Evolutionary conservation across 208 protist genomes (phyloP).

Genomic region (Eutreptiella sp.): DNA sequence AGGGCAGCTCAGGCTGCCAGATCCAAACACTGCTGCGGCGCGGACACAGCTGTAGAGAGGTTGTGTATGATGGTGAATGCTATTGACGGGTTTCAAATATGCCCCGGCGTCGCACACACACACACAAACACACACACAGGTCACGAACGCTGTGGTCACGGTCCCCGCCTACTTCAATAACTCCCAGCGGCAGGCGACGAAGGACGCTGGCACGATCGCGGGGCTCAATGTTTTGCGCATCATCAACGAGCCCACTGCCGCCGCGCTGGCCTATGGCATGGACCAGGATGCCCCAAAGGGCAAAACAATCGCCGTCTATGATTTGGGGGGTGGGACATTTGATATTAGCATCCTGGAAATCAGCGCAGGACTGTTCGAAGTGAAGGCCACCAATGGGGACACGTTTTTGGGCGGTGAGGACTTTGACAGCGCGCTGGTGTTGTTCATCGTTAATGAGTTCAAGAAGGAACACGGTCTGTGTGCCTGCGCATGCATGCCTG

Average conservation of each 20-base stretch:
- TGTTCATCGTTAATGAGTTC: constrained; percentile 85
- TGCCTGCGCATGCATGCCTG: no score
- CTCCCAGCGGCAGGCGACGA: constrained; percentile 91
- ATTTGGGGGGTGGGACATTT: constrained; percentile 94
- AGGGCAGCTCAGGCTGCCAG: no score
- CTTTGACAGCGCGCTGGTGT: constrained; percentile 85
- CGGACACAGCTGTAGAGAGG: no score
- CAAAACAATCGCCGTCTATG: constrained; percentile 57
- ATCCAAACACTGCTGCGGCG: no score
- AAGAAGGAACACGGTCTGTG: constrained; percentile 77
- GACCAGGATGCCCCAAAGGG: constrained; percentile 60
- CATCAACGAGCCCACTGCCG: constrained; percentile 98
- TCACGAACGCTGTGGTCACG: constrained; percentile 75
- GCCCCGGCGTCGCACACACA: no score
- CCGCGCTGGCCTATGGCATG: constrained; percentile 90
- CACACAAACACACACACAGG: no score
- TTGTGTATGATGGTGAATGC: no score
- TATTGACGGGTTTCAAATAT: no score
- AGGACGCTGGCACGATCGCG: constrained; percentile 88
- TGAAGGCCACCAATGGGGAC: constrained; percentile 94
- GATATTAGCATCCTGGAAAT: constrained; percentile 97
- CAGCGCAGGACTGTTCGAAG: constrained; percentile 92
- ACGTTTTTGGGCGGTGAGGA: constrained; percentile 99
- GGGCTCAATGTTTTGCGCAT: constrained; percentile 92
- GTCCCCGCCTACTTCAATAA: constrained; percentile 96